These are phyloP conservation scores for Glutinoglossum americanum DNA, from an alignment of 495 filamentous ascomycete species.

Conservation along the genomic window DNA sequence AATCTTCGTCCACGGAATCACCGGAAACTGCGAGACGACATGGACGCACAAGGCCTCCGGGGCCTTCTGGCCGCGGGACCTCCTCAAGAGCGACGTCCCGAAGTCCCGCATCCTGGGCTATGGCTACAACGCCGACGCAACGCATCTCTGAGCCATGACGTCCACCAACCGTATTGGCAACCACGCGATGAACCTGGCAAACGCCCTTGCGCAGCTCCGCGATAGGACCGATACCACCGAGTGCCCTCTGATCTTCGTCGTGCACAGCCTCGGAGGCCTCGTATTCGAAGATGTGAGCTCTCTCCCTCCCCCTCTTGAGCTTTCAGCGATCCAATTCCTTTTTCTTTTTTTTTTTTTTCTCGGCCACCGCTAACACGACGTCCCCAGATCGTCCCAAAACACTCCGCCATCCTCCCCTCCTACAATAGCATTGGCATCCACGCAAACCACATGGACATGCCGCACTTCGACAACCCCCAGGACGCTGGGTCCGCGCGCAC, in stretches of 20 bases:
- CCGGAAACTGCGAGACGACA: conserved; percentile 50
- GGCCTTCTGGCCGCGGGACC: conserved; percentile 54
- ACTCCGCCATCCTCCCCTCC: conserved; percentile 6
- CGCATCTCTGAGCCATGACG: conserved; percentile 22
- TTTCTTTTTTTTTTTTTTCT: no score
- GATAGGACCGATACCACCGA: neutral
- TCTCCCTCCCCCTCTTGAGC: no score
- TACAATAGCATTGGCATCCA: conserved; percentile 4
- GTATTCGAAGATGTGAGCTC: conserved; percentile 38
- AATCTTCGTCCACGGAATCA: conserved; percentile 49
- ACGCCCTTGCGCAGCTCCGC: conserved; percentile 22
- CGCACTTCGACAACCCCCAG: conserved; percentile 2
- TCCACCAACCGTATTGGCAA: conserved; percentile 58
- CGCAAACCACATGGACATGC: conserved; percentile 7
- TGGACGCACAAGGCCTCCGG: conserved; percentile 36
- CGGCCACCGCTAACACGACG: no score
- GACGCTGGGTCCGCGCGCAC: no score
- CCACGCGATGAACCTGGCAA: conserved; percentile 61
- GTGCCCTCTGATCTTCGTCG: conserved; percentile 66
- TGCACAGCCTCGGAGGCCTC: conserved; percentile 63
- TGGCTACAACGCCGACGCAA: conserved; percentile 66
- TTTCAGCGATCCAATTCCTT: no score
- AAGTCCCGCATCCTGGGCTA: conserved; percentile 52
- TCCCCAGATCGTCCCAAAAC: conserved; percentile 7
- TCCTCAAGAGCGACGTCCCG: conserved; percentile 39